phyloP scores from a whole-genome alignment of 441 rosid genomes.

The Eutrema salsugineum region DNA sequence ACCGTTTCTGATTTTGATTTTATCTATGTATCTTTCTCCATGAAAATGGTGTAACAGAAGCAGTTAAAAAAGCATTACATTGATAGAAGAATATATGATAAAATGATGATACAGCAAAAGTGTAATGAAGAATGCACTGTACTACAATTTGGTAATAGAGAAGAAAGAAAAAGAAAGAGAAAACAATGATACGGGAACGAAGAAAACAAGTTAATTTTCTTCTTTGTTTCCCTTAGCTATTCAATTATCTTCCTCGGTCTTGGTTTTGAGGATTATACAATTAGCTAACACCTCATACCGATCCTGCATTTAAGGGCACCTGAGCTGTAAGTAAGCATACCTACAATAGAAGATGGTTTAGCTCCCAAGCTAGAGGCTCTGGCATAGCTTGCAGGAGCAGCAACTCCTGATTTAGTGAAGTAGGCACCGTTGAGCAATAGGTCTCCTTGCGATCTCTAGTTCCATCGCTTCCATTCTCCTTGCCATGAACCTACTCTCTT shows the following conservation, averaged over 20 bases:
- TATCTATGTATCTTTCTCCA: background rate
- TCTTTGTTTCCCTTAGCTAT: constrained; percentile 15
- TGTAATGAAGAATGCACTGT: constrained; percentile 6
- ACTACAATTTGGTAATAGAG: constrained; percentile 35
- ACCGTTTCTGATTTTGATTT: background rate
- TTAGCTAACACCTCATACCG: constrained; percentile 29
- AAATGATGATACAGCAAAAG: constrained; percentile 21
- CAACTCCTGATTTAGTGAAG: constrained; percentile 54
- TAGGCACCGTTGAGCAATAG: constrained; percentile 55
- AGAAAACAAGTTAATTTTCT: constrained; percentile 24
- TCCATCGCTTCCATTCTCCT: constrained; percentile 45
- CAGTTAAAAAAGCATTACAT: constrained; percentile 8
- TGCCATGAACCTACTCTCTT: constrained; percentile 47
- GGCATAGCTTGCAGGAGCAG: constrained; percentile 44
- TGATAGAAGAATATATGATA: constrained; percentile 32
- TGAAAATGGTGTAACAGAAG: constrained; percentile 19
- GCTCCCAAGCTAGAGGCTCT: constrained; percentile 71
- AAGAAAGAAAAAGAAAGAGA: constrained; percentile 25
- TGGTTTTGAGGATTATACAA: background rate
- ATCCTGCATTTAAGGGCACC: constrained; percentile 54
- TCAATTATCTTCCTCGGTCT: background rate
- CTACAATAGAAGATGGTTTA: constrained; percentile 56
- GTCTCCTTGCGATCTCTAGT: constrained; percentile 66
- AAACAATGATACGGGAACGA: constrained; percentile 46
- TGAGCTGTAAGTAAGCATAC: constrained; percentile 44